phyloP scores from a whole-genome alignment of 2,329 filamentous ascomycete species.

The Sporothrix dimorphospora region DNA sequence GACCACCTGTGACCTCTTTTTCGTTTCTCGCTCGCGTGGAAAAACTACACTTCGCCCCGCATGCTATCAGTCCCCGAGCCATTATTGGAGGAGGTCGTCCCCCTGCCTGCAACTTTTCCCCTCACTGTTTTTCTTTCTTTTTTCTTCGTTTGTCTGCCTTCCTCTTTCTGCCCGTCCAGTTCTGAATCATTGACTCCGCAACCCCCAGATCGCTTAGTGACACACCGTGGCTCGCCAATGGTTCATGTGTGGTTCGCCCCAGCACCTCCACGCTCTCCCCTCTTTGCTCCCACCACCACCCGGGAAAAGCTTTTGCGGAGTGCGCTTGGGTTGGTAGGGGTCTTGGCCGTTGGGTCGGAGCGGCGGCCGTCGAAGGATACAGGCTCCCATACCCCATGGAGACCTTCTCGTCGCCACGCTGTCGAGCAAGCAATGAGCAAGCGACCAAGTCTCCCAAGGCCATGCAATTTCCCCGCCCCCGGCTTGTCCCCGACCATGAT shows the following conservation, averaged over 20 bases:
- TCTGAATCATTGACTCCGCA: not conserved
- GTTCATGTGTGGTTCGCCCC: not conserved
- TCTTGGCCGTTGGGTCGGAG: not conserved
- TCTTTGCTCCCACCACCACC: not conserved
- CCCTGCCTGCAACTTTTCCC: not conserved
- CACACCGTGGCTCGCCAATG: not conserved
- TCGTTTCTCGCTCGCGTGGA: not conserved
- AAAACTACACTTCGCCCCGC: not conserved
- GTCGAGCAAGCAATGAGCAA: not conserved
- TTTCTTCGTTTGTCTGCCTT: not conserved
- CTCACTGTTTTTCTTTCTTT: not conserved
- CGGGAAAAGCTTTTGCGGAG: conserved; percentile 27
- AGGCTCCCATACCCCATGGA: too few species aligned
- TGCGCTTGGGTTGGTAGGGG: not conserved
- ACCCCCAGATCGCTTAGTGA: conserved; percentile 8
- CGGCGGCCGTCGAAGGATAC: too few species aligned
- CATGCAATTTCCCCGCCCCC: not conserved
- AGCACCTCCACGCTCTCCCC: not conserved
- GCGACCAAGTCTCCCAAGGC: not conserved
- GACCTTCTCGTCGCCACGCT: not conserved
- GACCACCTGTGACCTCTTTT: not conserved
- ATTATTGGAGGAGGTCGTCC: not conserved
- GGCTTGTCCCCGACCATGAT: not conserved
- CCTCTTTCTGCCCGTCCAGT: not conserved
- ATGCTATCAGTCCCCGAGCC: not conserved